phyloP scores from a whole-genome alignment of 208 protist genomes.

The Herpetomonas tarakana region DNA sequence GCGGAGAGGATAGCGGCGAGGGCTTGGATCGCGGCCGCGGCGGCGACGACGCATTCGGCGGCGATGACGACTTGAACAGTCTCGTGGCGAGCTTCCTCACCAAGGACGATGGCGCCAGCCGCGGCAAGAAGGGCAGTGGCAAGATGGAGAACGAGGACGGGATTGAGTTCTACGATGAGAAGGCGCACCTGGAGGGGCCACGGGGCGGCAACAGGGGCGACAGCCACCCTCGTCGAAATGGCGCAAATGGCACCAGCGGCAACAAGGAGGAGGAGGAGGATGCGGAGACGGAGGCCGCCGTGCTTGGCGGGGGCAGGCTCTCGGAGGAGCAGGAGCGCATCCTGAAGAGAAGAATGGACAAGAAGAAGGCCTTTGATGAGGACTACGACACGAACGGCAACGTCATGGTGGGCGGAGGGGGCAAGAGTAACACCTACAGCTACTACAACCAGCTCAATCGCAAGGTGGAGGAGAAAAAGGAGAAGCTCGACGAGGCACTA shows the following conservation, averaged over 20 bases:
- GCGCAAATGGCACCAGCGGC: constrained; percentile 9
- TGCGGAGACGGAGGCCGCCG: constrained; percentile 31
- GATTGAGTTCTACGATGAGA: constrained; percentile 51
- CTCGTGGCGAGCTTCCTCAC: constrained; percentile 50
- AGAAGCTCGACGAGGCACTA: constrained; percentile 71
- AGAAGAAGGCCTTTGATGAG: constrained; percentile 88
- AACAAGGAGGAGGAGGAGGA: constrained; percentile 26
- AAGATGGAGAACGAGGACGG: constrained; percentile 23
- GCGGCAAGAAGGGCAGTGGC: background rate
- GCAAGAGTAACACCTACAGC: constrained; percentile 74
- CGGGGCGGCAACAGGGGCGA: constrained; percentile 25
- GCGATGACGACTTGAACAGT: constrained; percentile 35
- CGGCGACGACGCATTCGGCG: constrained; percentile 16
- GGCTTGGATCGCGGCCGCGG: constrained; percentile 14
- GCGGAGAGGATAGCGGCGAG: constrained; percentile 24
- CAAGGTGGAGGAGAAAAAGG: constrained; percentile 83
- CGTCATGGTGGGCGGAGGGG: constrained; percentile 18
- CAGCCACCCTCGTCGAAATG: constrained; percentile 2
- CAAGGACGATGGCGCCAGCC: background rate
- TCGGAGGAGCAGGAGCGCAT: constrained; percentile 78
- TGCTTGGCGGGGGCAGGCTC: constrained; percentile 39
- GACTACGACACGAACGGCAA: constrained; percentile 63
- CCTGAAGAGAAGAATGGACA: constrained; percentile 87
- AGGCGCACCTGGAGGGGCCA: constrained; percentile 11
- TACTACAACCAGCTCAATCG: constrained; percentile 78